Base-by-base conservation (phyloP, 768 basidiomycete species). In the Peribolospora kevripleyi region DNA sequence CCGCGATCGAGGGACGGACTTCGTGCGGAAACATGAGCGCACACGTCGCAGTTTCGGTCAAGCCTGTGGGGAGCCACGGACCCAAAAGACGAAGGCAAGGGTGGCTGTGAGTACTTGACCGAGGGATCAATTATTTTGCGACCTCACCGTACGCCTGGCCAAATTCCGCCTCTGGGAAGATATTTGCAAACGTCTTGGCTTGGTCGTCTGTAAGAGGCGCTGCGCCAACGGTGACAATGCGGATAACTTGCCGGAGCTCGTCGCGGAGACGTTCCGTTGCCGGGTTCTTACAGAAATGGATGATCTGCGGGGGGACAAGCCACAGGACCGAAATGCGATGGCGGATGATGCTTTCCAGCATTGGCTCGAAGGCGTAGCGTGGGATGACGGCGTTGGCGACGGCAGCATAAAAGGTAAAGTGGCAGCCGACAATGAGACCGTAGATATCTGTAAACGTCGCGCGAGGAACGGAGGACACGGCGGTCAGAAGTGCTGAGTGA, bases 141-240 rank as follows among this genome's bases (percentile, higher is more conserved):
- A 4, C 7, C 38, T n/a, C 3, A 45, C 39, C 57, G 37, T 53
- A 56, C 5, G 55, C 60, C 36, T 61, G 60, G 6, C 60, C 60
- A 37, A 48, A 50, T 0, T 36, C 3, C 10, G 51, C 5, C 3
- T 43, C 25, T 3, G 60, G 58, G 50, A 57, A 61, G 43, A 55
- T 57, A 6, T 48, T 25, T 3, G 13, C 9, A 41, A 54, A 14
- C 11, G 38, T 4, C 4, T 6, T 3, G 6, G 50, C 11, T 5
- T 54, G 53, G 48, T 60, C 59, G 3, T 60, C 41, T 2, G 58
- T 55, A 0, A 61, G 25, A 10, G 60, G 60, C 1, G 60, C 60
- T 0, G 60, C 60, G 1, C 60, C 60, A 0, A 54, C 37, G 56
- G 59, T 57, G 7, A 37, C 54, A 3, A 57, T 9, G 1, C 55